phyloP scores from a whole-genome alignment of 176 grass and related monocot species.

The Luzula sylvatica region DNA sequence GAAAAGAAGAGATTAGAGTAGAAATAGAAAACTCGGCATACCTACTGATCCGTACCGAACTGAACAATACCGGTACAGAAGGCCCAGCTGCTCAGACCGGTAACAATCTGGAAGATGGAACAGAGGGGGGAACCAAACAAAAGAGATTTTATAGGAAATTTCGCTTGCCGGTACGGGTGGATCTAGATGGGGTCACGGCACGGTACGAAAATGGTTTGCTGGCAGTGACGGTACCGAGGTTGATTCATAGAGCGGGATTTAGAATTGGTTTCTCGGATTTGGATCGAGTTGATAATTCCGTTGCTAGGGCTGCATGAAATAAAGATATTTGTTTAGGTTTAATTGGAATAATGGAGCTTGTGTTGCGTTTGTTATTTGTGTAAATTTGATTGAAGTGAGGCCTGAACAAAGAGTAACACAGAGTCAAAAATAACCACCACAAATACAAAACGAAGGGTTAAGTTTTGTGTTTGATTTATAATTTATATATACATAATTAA shows the following conservation, averaged over 20 bases:
- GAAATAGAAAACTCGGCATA: slow-evolving; percentile 71
- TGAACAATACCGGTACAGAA: not conserved
- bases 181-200: slow-evolving; percentile 54
- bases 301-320: slow-evolving; percentile 61
- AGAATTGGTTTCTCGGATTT: slow-evolving; percentile 3
- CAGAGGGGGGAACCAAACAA: not conserved
- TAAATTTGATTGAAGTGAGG: too few relatives aligned
- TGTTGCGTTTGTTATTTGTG: not conserved
- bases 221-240: slow-evolving; percentile 58
- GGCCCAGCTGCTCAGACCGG: too few relatives aligned
- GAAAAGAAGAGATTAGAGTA: slow-evolving; percentile 69
- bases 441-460: too few relatives aligned
- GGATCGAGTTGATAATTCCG: slow-evolving; percentile 19
- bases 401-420: too few relatives aligned
- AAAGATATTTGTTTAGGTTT: too few relatives aligned
- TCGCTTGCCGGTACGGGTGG: slow-evolving; percentile 48
- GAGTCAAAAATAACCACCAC: too few relatives aligned
- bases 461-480: too few relatives aligned
- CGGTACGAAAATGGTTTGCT: slow-evolving; percentile 51
- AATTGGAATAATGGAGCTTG: not conserved
- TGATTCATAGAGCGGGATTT: slow-evolving; percentile 25
- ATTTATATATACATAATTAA: too few relatives aligned
- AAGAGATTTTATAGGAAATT: slow-evolving; percentile 65
- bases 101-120: not conserved
- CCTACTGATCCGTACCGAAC: slow-evolving; percentile 65